Percentiles rank a stretch among this genome's conserved stretches.
phyloP scores from a whole-genome alignment of 306 rosid species.

The Prunus campanulata region DNA sequence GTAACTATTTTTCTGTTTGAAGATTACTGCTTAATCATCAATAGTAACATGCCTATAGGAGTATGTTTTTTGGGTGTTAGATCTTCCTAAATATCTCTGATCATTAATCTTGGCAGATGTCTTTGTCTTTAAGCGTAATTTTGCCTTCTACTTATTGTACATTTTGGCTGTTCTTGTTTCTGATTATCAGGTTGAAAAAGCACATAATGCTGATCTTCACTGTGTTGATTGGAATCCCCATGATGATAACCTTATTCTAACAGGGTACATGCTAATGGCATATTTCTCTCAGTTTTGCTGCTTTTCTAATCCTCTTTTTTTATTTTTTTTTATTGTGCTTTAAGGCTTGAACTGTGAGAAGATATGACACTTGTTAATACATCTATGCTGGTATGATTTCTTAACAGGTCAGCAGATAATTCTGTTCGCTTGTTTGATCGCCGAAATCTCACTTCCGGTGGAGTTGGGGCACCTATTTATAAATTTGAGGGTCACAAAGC shows the following conservation, averaged over 20 bases:
- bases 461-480: conserved; percentile 88
- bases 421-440: conserved; percentile 95
- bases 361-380: neutral
- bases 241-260: conserved; percentile 79
- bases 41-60: neutral
- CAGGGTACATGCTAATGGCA: conserved; percentile 56
- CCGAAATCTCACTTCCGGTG: conserved; percentile 81
- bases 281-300: conserved; percentile 8
- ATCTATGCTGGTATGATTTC: conserved; percentile 23
- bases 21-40: neutral
- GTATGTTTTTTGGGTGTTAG: neutral
- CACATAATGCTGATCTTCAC: conserved; percentile 96
- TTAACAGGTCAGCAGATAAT: conserved; percentile 92
- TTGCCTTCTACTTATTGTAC: neutral
- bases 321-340: neutral
- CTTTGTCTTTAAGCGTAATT: neutral
- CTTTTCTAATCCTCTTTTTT: conserved; percentile 4
- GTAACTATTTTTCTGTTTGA: neutral
- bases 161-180: conserved; percentile 14
- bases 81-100: neutral
- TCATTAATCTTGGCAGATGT: neutral
- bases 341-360: conserved; percentile 6
- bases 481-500: conserved; percentile 96
- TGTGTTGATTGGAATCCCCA: conserved; percentile 99
- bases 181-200: conserved; percentile 80